A percentile compares a stretch with the other conserved stretches of the same genome.
These are phyloP conservation scores for Monosporascus ibericus DNA, from an alignment of 2,329 filamentous ascomycete genomes.

Conservation along the genomic window DNA sequence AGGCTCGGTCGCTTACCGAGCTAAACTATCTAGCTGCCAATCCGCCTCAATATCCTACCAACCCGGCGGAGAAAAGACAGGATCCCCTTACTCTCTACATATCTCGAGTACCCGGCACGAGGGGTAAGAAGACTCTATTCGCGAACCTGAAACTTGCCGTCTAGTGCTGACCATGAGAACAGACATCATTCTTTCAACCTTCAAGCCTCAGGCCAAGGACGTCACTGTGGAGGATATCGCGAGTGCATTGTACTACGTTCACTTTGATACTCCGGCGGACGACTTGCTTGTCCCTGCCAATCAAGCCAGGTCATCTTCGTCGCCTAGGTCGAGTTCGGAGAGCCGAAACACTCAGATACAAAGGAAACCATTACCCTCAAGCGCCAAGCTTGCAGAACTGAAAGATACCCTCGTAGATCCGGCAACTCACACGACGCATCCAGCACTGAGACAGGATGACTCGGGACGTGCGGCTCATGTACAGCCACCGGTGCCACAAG, in stretches of 20 bases:
- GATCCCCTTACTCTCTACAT: slow-evolving; percentile 83
- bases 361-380: slow-evolving; percentile 43
- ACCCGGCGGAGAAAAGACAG: slow-evolving; percentile 61
- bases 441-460: slow-evolving; percentile 18
- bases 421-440: slow-evolving; percentile 3
- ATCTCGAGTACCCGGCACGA: slow-evolving; percentile 82
- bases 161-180: slow-evolving; percentile 10
- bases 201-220: slow-evolving; percentile 83
- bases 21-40: slow-evolving; percentile 78
- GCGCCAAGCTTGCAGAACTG: slow-evolving; percentile 5
- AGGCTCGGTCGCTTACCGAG: slow-evolving; percentile 76
- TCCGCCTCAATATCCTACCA: slow-evolving; percentile 78
- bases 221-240: slow-evolving; percentile 83
- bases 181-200: slow-evolving; percentile 89
- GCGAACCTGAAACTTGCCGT: slow-evolving; percentile 1
- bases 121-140: slow-evolving; percentile 50
- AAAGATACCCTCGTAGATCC: slow-evolving; percentile 4
- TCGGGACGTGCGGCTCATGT: slow-evolving; percentile 4
- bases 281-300: slow-evolving; percentile 28
- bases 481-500: slow-evolving; percentile 10
- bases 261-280: slow-evolving; percentile 63
- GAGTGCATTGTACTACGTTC: slow-evolving; percentile 85
- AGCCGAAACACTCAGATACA: slow-evolving; percentile 37
- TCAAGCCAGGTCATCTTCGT: slow-evolving; percentile 21
- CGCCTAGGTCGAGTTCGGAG: slow-evolving; percentile 38